Base-by-base conservation (phyloP, 768 basidiomycete species). In the Boletus rubropictus region DNA sequence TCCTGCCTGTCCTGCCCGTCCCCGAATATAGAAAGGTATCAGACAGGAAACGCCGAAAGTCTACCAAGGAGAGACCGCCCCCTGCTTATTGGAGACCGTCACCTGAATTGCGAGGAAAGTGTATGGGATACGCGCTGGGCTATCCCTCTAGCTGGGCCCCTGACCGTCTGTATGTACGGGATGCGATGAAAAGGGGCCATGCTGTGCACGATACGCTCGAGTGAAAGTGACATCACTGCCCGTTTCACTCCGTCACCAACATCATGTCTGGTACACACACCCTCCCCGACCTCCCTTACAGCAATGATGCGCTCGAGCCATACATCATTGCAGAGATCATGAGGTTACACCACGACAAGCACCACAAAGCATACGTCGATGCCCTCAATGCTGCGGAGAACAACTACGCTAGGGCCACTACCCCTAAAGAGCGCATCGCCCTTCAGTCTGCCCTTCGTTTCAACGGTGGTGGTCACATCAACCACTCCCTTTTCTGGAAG, bases 401-500 rank as follows among this genome's bases (percentile, higher is more conserved):
- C 51, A 74, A 80, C 1, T 89, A 92, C 64, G 79, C 81, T 41
- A 80, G 78, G 59, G 74, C 86, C 1, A 60, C 71, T 4, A 79
- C 84, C 49, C 79, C 88, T 63, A 90, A 86, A 44, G 60, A 61
- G 42, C 54, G 59, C 40, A 61, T 62, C 42, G 60, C 60, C 35
- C 60, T 61, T 6, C 60, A 61, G 50, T 56, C 60, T 5, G 54
- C 44, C 38, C 25, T 62, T 14, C 52, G 58, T 3, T 60, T 63
- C 55, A 62, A 61, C 21, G 60, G 60, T 5, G 60, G 61, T 10
- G 60, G 58, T n/a, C 92, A 90, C 70, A 89, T 93, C 76, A 93
- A 93, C 71, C 90, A 92, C 74, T 89, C 92, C 43, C 82, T 95
- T 50, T 97, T 97, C 76, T 96, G 94, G 94, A 89, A 82, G 76